These are phyloP conservation scores for Annulohypoxylon stygium DNA, from an alignment of 495 filamentous ascomycete species.

Conservation along the genomic window DNA sequence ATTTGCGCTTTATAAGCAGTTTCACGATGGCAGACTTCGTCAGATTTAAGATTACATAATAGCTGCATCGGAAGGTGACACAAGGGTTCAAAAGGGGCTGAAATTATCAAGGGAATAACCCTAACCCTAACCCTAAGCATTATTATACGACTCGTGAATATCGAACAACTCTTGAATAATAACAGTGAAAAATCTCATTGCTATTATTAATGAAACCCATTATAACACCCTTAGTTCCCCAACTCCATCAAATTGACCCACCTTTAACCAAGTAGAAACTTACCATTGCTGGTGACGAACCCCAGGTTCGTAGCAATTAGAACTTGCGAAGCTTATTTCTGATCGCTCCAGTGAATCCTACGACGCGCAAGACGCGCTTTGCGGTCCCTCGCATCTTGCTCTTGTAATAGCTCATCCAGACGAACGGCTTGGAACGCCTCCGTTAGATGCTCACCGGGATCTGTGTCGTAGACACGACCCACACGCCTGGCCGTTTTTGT, in stretches of 20 bases:
- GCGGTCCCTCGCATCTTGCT: background rate
- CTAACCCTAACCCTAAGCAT: no score
- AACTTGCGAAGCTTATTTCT: constrained; percentile 1
- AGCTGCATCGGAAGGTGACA: background rate
- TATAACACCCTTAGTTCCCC: background rate
- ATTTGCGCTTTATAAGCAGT: background rate
- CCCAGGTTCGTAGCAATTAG: background rate
- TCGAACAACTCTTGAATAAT: background rate
- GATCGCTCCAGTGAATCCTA: constrained; percentile 34
- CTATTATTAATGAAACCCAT: background rate
- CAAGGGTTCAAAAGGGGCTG: background rate
- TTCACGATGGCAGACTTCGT: background rate
- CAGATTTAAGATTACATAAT: background rate
- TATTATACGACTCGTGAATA: no score
- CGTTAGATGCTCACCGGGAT: constrained; percentile 30
- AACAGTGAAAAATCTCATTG: background rate
- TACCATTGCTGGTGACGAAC: constrained; percentile 9
- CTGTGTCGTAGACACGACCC: constrained; percentile 13
- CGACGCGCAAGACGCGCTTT: background rate
- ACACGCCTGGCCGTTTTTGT: background rate
- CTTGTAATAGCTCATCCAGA: background rate
- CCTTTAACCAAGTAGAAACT: background rate
- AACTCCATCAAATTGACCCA: background rate
- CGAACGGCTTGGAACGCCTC: constrained; percentile 31
- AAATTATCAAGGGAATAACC: background rate